Percentiles rank a stretch among this genome's conserved stretches.
phyloP scores from a whole-genome alignment of 202 grass and related monocot species.

The Zizania palustris region DNA sequence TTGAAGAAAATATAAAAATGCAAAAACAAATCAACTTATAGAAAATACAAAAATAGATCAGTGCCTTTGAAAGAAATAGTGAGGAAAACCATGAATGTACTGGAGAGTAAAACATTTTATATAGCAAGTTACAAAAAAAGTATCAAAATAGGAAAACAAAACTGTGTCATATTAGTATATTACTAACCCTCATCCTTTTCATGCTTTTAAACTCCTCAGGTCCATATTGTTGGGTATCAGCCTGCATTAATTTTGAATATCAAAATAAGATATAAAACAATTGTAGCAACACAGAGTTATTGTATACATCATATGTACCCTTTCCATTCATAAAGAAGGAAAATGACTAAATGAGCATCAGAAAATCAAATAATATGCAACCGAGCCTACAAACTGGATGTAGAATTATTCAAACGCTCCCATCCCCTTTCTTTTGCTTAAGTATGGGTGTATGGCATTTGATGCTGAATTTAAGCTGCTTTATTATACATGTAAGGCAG shows the following conservation, averaged over 20 bases:
- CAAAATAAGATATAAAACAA: slow-evolving; percentile 35
- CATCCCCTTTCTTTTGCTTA: slow-evolving; percentile 18
- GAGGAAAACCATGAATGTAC: neutral
- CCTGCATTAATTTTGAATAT: slow-evolving; percentile 47
- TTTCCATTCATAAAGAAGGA: slow-evolving; percentile 21
- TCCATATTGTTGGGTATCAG: slow-evolving; percentile 73
- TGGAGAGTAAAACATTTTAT: neutral
- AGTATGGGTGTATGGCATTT: neutral
- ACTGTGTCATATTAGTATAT: slow-evolving; percentile 34
- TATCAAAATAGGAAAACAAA: slow-evolving; percentile 25
- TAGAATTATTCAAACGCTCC: slow-evolving; percentile 1
- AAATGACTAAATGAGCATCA: slow-evolving; percentile 22
- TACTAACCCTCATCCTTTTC: slow-evolving; percentile 89
- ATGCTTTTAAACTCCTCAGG: slow-evolving; percentile 78
- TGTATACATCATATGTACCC: slow-evolving; percentile 23
- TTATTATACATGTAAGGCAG: neutral
- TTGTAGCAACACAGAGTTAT: neutral
- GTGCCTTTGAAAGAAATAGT: neutral
- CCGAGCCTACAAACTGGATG: slow-evolving; percentile 9
- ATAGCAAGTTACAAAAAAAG: slow-evolving; percentile 4
- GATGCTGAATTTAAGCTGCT: slow-evolving; percentile 11
- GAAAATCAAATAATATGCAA: slow-evolving; percentile 23
- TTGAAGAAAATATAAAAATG: too few relatives aligned
- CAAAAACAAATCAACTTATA: neutral
- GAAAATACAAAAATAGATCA: slow-evolving; percentile 16